phyloP scores from a whole-genome alignment of 805 yeast species.

The Saturnispora serradocipensis region DNA sequence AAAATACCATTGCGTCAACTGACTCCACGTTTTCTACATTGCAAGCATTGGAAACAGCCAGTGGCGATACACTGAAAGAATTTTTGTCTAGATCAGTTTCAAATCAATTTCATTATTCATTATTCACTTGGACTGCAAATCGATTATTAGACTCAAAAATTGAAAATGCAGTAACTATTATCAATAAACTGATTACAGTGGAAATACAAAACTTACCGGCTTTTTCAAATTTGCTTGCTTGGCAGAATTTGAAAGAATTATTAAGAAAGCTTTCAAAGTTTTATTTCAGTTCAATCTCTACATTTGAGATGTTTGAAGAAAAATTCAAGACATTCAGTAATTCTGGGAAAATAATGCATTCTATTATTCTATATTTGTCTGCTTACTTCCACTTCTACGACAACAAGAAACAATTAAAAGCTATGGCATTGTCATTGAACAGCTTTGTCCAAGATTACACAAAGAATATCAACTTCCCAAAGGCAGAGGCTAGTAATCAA shows the following conservation, averaged over 20 bases:
- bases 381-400: conserved; percentile 14
- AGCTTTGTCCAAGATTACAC: conserved; percentile 13
- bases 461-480: conserved; percentile 32
- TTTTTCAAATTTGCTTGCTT: conserved; percentile 18
- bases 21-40: conserved; percentile 8
- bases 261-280: conserved; percentile 4
- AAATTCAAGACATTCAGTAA: conserved; percentile 3
- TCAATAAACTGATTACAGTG: conserved; percentile 1
- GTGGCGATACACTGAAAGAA: neutral
- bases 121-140: neutral
- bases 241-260: conserved; percentile 15
- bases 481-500: conserved; percentile 30
- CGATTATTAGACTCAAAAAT: neutral
- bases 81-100: neutral
- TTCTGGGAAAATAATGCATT: conserved; percentile 5
- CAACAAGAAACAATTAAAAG: neutral
- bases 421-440: conserved; percentile 8
- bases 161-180: neutral
- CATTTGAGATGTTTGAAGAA: conserved; percentile 6
- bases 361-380: conserved; percentile 13
- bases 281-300: neutral
- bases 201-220: conserved; percentile 14
- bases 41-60: neutral
- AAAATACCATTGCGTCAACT: neutral
- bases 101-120: conserved; percentile 7